Base-by-base conservation (phyloP, 1,139 yeast genomes). In the Pichia sp. region DNA sequence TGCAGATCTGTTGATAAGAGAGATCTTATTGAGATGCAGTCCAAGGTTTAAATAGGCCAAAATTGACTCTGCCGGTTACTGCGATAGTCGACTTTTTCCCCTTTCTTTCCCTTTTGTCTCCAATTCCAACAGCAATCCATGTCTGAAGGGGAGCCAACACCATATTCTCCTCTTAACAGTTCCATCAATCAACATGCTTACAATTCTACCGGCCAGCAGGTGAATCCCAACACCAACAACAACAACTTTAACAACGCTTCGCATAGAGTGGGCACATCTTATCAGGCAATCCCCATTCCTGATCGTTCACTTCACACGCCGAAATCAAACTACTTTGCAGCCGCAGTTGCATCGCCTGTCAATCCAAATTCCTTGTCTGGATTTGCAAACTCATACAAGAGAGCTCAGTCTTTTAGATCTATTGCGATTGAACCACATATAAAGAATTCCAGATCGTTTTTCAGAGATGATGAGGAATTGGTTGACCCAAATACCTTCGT, bases 341-440 rank as follows among this genome's bases (percentile, higher is more conserved):
- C 63, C 8, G 65, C 65, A 4, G 54, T 64, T 8, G 65, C 65
- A 4, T 69, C 77, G 1, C 71, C 70, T 50, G 62, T 75, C 11
- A 23, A 23, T 42, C 73, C 76, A 4, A 48, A 39, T 62, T 83
- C 95, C 3, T 55, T 87, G 37, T 75, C 76, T 49, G 79, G 85
- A 48, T 87, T 87, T 64, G 94, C 95, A 3, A 78, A 87, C 1
- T 85, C 95, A 1, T 79, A 73, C 58, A 71, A 78, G 40, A 71
- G 96, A 56, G 95, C 95, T 0, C 94, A 84, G 61, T 75, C 87
- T 4, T 79, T 78, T 57, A 67, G 71, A 52, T 68, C 77, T 7
- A 66, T 79, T 44, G 67, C 77, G 5, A 67, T 79, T 42, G 85
- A 79, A 51, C 72, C 75, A 1, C 62, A 71, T 26, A 51, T 62